A percentile compares a stretch with the other conserved stretches of the same genome.
These are phyloP conservation scores for Penicillium turbatum DNA, from an alignment of 495 filamentous ascomycete genomes.

Conservation along the genomic window DNA sequence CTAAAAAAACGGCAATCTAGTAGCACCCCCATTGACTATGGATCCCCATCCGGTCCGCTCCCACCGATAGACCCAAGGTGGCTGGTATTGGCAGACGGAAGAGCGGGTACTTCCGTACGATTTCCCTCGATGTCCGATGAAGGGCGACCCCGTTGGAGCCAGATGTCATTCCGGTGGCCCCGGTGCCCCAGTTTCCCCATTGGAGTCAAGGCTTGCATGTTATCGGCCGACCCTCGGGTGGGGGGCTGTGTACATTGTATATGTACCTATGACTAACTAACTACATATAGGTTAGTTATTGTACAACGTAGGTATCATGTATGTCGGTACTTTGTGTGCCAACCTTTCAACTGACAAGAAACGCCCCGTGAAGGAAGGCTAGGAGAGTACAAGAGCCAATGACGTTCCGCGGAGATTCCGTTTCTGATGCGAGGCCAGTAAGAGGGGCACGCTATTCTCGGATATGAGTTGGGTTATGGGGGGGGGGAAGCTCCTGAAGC, in stretches of 20 bases:
- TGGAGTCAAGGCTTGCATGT: not conserved
- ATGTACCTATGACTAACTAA: not conserved
- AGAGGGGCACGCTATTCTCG: not conserved
- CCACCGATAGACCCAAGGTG: conserved; percentile 7
- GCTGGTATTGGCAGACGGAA: conserved; percentile 15
- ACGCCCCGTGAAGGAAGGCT: not conserved
- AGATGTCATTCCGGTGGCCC: not conserved
- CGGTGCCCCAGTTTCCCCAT: not conserved
- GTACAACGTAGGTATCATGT: not conserved
- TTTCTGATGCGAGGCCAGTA: not conserved
- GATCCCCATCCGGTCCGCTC: not conserved
- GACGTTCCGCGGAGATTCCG: not conserved
- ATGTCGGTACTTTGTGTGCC: not conserved
- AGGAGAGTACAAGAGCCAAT: not conserved
- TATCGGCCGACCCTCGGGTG: not conserved
- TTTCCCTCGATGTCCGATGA: too few species aligned
- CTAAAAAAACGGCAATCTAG: not conserved
- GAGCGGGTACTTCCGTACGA: conserved; percentile 19
- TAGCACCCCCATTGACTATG: not conserved
- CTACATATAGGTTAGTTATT: too few species aligned
- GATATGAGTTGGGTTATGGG: not conserved
- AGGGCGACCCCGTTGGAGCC: not conserved
- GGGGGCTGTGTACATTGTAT: too few species aligned
- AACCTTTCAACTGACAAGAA: not conserved
- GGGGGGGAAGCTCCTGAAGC: not conserved